These are phyloP conservation scores for Claviceps paspali DNA, from an alignment of 2,329 filamentous ascomycete species.

Conservation along the genomic window DNA sequence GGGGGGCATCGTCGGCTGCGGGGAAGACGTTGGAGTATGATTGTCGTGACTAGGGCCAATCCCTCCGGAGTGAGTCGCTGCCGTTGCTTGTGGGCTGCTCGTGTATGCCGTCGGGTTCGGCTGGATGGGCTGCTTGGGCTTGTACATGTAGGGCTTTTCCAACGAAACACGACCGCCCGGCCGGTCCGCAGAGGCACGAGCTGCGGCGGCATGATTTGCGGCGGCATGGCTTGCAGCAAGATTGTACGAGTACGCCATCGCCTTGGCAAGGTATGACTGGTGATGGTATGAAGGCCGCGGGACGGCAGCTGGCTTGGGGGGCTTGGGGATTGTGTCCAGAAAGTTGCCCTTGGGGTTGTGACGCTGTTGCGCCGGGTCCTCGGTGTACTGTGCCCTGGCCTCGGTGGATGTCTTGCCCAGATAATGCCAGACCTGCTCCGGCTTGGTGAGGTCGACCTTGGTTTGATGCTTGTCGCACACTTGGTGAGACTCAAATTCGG, in stretches of 20 bases:
- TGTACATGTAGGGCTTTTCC: conserved; percentile 39
- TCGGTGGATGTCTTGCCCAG: conserved; percentile 77
- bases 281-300: conserved; percentile 10
- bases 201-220: background rate
- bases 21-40: conserved; percentile 3
- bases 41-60: conserved; percentile 8
- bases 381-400: conserved; percentile 79
- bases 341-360: conserved; percentile 59
- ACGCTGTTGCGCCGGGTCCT: conserved; percentile 44
- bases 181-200: background rate
- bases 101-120: conserved; percentile 7
- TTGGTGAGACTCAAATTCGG: conserved; percentile 59
- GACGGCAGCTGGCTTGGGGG: conserved; percentile 21
- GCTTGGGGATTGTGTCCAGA: conserved; percentile 51
- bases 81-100: conserved; percentile 2
- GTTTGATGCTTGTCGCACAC: conserved; percentile 43
- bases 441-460: conserved; percentile 56
- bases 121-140: conserved; percentile 24
- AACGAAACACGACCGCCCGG: conserved; percentile 10
- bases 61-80: background rate
- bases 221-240: conserved; percentile 2
- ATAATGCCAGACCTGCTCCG: conserved; percentile 77
- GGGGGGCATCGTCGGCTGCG: background rate
- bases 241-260: conserved; percentile 7
- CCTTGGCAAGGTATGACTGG: conserved; percentile 6